A percentile compares a stretch with the other conserved stretches of the same genome.
These are phyloP conservation scores for Blastobotrys indianensis DNA, from an alignment of 1,139 yeast species.

Conservation along the genomic window DNA sequence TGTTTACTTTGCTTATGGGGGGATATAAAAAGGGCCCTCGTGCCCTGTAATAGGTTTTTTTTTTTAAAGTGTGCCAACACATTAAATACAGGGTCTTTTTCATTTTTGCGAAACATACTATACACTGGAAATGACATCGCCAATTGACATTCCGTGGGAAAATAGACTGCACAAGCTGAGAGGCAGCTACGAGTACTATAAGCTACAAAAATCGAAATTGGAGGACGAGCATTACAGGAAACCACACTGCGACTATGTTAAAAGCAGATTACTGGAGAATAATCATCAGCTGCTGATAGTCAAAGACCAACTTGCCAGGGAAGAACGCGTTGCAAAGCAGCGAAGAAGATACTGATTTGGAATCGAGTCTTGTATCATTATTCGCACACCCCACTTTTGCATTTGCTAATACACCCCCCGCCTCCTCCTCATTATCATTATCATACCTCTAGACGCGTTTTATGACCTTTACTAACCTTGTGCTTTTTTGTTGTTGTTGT, in stretches of 20 bases:
- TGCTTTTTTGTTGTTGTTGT: no score
- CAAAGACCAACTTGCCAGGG: slow-evolving; percentile 9
- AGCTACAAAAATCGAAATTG: slow-evolving; percentile 1
- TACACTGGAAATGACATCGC: slow-evolving; percentile 1
- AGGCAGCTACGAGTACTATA: slow-evolving; percentile 9
- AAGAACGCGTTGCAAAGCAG: slow-evolving; percentile 3
- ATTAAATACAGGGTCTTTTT: no score
- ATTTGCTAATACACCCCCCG: no score
- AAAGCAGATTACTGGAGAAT: slow-evolving; percentile 9
- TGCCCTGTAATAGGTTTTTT: no score
- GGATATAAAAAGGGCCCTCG: not conserved
- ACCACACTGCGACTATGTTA: slow-evolving; percentile 7
- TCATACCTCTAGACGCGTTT: no score
- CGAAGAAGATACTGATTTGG: not conserved
- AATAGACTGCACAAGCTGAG: slow-evolving; percentile 4
- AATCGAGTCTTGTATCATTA: not conserved
- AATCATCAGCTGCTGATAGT: slow-evolving; percentile 8
- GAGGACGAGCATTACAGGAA: slow-evolving; percentile 4
- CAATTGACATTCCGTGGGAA: slow-evolving; percentile 15
- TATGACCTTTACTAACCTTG: no score
- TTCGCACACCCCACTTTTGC: not conserved
- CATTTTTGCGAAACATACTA: no score
- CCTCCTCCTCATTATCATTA: no score
- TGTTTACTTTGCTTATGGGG: no score
- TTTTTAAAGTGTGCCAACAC: no score